Percentiles rank a stretch among this genome's conserved stretches.
Evolutionary conservation across 306 rosid genomes (phyloP).

Genomic region (Sophora flavescens): DNA sequence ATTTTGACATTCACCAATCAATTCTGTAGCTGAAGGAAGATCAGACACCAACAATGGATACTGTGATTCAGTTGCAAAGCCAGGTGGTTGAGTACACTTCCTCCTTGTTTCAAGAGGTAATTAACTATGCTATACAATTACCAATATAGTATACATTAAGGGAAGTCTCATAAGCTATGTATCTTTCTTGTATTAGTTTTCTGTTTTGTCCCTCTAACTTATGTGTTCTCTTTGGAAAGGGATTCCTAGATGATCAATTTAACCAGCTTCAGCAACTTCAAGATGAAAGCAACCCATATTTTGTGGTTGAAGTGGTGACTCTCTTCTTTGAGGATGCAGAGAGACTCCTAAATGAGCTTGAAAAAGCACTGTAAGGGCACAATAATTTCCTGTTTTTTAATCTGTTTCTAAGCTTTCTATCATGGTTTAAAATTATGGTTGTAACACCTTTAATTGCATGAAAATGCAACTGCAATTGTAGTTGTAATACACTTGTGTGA

Average conservation of each 20-base stretch:
- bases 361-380: constrained; percentile 61
- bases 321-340: constrained; percentile 80
- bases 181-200: background rate
- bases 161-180: background rate
- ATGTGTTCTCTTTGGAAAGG: constrained; percentile 53
- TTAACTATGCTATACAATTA: constrained; percentile 29
- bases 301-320: constrained; percentile 83
- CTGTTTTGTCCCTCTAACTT: constrained; percentile 10
- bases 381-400: background rate
- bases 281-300: constrained; percentile 88
- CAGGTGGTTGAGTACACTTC: constrained; percentile 62
- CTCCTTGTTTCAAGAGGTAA: constrained; percentile 78
- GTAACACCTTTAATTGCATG: too few relatives aligned
- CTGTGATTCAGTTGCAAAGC: constrained; percentile 60
- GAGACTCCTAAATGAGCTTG: constrained; percentile 71
- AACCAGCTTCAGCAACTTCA: constrained; percentile 71
- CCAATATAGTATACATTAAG: background rate
- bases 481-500: too few relatives aligned
- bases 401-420: too few relatives aligned
- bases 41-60: constrained; percentile 53
- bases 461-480: too few relatives aligned
- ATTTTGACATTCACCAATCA: too few relatives aligned
- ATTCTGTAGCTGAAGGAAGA: too few relatives aligned
- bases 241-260: constrained; percentile 77
- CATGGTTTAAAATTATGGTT: too few relatives aligned